Evolutionary conservation across 345 rosid genomes (phyloP), one percentile per base, ranked within the genome.

Genomic region (Erodium maritimum): DNA sequence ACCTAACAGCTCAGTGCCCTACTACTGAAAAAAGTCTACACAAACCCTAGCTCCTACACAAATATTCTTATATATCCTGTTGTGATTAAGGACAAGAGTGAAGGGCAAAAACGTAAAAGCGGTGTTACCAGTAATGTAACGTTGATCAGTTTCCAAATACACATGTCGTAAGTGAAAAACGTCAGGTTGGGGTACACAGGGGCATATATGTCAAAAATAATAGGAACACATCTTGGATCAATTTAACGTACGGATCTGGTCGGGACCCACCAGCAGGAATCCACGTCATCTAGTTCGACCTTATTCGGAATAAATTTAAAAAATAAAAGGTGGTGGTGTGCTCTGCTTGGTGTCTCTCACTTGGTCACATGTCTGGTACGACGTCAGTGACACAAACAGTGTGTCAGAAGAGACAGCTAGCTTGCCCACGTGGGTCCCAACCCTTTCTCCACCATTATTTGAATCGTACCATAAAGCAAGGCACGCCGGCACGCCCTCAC

Each of bases 401-500:
- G 48, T 60, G 42, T 59, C 76, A 72, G 75, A 68, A 61, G 67
- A 62, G 21, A 19, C 37, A 51, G 70, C 77, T 72, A 68, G 58
- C n/a, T 61, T 71, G 77, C 74, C 73, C 78, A 68, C 65, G 61
- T 76, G 75, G 83, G 80, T 62, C 77, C 85, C 73, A 29, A 2
- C 13, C 20, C 23, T 64, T 75, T 64, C 23, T 21, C 17, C 52
- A 21, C 53, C 56, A 25, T 57, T 60, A 69, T 56, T 22, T 67
- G 4, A 25, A 25, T 25, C 7, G 74, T 61, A 66, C 66, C 69
- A 66, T 73, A 79, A 75, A 79, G 80, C 51, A 68, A 59, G 74
- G 73, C 81, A 78, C 78, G 79, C 85, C 73, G 72, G 88, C 82
- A 77, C 83, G 81, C 85, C 0, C 82, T 65, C 83, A 78, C 82